Evolutionary conservation across 2,329 filamentous ascomycete species (phyloP).

Genomic region (Alternaria rosae): DNA sequence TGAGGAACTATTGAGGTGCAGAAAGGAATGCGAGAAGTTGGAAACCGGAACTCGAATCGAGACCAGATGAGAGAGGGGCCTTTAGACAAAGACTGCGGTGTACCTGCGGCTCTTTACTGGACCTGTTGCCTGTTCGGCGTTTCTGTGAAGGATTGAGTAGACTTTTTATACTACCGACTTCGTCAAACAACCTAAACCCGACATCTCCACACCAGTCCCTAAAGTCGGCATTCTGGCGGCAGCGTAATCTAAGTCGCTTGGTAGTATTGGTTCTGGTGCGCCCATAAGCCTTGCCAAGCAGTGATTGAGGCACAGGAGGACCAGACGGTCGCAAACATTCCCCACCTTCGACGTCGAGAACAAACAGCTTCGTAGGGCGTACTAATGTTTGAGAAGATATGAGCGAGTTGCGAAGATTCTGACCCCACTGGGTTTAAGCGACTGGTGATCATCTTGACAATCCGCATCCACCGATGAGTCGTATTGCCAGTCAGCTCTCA

Average conservation of each 20-base stretch:
- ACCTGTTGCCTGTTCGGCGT: background rate
- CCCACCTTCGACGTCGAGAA: background rate
- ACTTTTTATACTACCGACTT: background rate
- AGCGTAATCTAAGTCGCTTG: background rate
- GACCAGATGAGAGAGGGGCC: background rate
- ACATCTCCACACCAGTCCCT: background rate
- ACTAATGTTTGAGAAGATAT: slow-evolving; percentile 9
- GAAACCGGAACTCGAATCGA: background rate
- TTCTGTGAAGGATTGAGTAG: background rate
- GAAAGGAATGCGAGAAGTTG: background rate
- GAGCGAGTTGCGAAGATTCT: background rate
- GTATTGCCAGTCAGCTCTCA: background rate
- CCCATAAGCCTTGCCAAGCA: background rate
- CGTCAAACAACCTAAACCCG: background rate
- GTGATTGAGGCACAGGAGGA: background rate
- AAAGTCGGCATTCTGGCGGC: background rate
- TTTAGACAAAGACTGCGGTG: background rate
- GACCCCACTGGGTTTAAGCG: background rate
- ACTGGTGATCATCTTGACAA: background rate
- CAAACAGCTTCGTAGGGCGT: background rate
- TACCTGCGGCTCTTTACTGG: background rate
- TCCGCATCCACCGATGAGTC: background rate
- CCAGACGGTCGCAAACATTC: background rate
- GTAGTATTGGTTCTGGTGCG: background rate
- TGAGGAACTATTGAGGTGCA: background rate